phyloP scores from a whole-genome alignment of 768 basidiomycete genomes.

The Podaxis mareebaensis region DNA sequence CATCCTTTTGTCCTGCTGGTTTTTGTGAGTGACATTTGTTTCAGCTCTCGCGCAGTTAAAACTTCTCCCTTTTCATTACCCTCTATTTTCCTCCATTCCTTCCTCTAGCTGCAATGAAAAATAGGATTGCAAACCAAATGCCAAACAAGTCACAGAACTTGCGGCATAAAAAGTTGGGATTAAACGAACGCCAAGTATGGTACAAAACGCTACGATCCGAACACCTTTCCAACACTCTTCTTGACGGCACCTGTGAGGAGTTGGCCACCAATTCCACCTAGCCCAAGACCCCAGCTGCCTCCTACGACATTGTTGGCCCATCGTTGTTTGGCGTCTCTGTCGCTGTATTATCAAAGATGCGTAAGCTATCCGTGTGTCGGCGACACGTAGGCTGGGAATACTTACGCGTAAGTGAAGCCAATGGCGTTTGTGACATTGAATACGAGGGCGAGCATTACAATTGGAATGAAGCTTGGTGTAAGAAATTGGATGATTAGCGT shows the following conservation, averaged over 20 bases:
- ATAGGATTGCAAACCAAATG: neutral
- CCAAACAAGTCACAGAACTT: neutral
- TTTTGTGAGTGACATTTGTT: constrained; percentile 1
- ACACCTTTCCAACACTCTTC: constrained; percentile 76
- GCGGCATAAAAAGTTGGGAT: neutral
- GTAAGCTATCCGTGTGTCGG: constrained; percentile 16
- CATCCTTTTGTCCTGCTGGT: neutral
- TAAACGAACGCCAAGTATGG: no score
- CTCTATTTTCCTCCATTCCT: neutral
- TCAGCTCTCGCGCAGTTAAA: neutral
- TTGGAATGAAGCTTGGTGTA: constrained; percentile 80
- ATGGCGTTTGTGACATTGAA: constrained; percentile 97
- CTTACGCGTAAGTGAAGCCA: constrained; percentile 94
- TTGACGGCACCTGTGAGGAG: constrained; percentile 81
- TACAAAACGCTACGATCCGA: constrained; percentile 43
- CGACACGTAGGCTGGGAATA: constrained; percentile 18
- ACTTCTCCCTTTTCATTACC: neutral
- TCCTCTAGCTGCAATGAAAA: neutral
- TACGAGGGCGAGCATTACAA: constrained; percentile 89
- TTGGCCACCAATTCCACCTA: constrained; percentile 85
- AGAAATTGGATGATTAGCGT: constrained; percentile 13
- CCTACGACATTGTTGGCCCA: constrained; percentile 81
- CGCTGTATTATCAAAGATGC: constrained; percentile 40
- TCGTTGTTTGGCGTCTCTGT: constrained; percentile 89
- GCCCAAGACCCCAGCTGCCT: constrained; percentile 68